phyloP scores from a whole-genome alignment of 805 yeast genomes.

The Suhomyces pyralidae region DNA sequence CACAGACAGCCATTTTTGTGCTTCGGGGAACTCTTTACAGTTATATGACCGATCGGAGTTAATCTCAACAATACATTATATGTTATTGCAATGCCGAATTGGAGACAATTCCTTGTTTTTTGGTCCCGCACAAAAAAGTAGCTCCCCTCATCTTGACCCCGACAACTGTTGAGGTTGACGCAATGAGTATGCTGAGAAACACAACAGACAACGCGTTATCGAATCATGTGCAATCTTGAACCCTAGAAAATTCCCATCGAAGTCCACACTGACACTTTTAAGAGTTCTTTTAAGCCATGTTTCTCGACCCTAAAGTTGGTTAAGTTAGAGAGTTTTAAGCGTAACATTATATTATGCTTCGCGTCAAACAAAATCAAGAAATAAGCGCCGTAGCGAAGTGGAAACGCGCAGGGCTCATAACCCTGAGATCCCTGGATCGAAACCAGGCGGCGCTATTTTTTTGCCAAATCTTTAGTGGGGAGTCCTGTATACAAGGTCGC shows the following conservation, averaged over 20 bases:
- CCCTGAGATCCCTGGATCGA: slow-evolving; percentile 98
- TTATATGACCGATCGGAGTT: neutral
- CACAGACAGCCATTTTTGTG: neutral
- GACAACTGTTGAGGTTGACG: neutral
- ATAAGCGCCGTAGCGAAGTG: slow-evolving; percentile 95
- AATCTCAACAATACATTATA: neutral
- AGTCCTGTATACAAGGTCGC: neutral
- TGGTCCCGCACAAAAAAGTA: neutral
- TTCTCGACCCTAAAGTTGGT: no score
- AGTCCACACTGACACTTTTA: no score
- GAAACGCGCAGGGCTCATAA: slow-evolving; percentile 99
- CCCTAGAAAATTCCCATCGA: neutral
- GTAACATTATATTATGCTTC: no score
- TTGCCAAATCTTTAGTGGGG: neutral
- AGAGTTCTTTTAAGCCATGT: no score
- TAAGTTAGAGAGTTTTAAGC: no score
- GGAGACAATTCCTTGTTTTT: neutral
- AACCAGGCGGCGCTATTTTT: slow-evolving; percentile 82
- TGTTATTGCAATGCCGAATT: neutral
- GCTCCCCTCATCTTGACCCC: neutral
- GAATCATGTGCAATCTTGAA: neutral
- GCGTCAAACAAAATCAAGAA: no score
- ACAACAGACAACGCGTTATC: neutral
- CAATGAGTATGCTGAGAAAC: neutral
- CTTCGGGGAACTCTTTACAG: neutral